These are phyloP conservation scores for Amanita phalloides DNA, from an alignment of 768 basidiomycete species.

Conservation along the genomic window DNA sequence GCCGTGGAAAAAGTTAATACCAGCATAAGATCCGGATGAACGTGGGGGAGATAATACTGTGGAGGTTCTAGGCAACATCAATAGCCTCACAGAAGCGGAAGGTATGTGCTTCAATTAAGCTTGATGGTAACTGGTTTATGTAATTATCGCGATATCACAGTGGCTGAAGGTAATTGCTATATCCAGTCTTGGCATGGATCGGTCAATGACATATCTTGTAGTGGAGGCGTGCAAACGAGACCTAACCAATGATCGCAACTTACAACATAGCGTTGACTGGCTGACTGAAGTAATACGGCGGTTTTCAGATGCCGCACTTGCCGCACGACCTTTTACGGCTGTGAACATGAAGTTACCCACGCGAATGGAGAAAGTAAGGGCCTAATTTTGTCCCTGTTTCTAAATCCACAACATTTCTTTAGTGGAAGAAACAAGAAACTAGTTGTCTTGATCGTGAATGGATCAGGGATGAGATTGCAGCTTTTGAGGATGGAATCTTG, in stretches of 20 bases:
- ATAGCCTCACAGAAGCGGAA: constrained; percentile 55
- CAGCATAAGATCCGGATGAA: constrained; percentile 47
- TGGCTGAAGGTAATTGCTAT: constrained; percentile 37
- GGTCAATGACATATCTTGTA: constrained; percentile 15
- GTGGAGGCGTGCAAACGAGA: constrained; percentile 58
- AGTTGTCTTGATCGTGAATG: constrained; percentile 63
- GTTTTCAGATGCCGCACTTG: constrained; percentile 57
- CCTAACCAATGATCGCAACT: constrained; percentile 40
- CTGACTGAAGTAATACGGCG: constrained; percentile 65
- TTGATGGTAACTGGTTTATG: constrained; percentile 13
- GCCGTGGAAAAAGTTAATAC: not conserved
- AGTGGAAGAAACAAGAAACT: constrained; percentile 70
- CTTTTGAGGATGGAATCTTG: constrained; percentile 68
- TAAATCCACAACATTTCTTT: not conserved
- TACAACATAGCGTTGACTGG: constrained; percentile 68
- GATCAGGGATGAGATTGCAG: constrained; percentile 55
- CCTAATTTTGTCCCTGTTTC: not conserved
- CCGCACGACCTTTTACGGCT: constrained; percentile 42
- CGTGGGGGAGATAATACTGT: constrained; percentile 61
- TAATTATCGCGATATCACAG: constrained; percentile 23
- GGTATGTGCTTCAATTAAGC: constrained; percentile 29
- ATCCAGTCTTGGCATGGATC: not conserved
- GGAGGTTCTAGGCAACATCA: constrained; percentile 58
- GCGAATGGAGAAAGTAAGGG: constrained; percentile 52
- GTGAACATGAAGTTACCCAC: constrained; percentile 53